A percentile compares a stretch with the other conserved stretches of the same genome.
Evolutionary conservation across 1,284 basidiomycete genomes (phyloP).

Genomic region (Boletellus deceptivus): DNA sequence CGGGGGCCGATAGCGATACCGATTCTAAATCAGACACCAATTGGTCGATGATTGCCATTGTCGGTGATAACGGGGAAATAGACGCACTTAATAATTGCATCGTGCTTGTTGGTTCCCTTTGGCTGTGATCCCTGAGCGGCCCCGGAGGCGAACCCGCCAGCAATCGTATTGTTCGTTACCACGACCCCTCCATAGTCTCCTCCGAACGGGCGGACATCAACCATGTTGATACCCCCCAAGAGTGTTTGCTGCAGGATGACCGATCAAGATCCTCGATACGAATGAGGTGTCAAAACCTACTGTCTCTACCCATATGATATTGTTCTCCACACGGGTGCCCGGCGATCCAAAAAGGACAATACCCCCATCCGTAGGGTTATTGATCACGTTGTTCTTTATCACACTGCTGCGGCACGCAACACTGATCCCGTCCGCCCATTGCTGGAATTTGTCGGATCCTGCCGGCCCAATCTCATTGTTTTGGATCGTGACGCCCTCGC

Average conservation of each 20-base stretch:
- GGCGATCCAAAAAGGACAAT: slow-evolving; percentile 83
- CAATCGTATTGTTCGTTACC: slow-evolving; percentile 71
- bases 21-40: slow-evolving; percentile 41
- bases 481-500: slow-evolving; percentile 63
- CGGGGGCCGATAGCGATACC: slow-evolving; percentile 77
- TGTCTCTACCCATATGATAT: slow-evolving; percentile 70
- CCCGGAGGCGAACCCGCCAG: slow-evolving; percentile 66
- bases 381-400: slow-evolving; percentile 71
- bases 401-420: slow-evolving; percentile 66
- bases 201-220: slow-evolving; percentile 70
- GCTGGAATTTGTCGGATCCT: slow-evolving; percentile 59
- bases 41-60: background rate
- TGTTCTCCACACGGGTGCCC: slow-evolving; percentile 67
- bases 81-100: slow-evolving; percentile 69
- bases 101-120: slow-evolving; percentile 53
- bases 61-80: background rate
- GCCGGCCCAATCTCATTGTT: slow-evolving; percentile 81
- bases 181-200: slow-evolving; percentile 70
- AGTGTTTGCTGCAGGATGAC: slow-evolving; percentile 54
- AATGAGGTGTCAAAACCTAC: slow-evolving; percentile 34
- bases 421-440: slow-evolving; percentile 88
- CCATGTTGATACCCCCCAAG: slow-evolving; percentile 80
- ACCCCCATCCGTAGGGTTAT: slow-evolving; percentile 76
- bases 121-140: slow-evolving; percentile 37
- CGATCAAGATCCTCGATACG: background rate